Evolutionary conservation across 306 rosid genomes (phyloP).

Genomic region (Prunus fruticosa): DNA sequence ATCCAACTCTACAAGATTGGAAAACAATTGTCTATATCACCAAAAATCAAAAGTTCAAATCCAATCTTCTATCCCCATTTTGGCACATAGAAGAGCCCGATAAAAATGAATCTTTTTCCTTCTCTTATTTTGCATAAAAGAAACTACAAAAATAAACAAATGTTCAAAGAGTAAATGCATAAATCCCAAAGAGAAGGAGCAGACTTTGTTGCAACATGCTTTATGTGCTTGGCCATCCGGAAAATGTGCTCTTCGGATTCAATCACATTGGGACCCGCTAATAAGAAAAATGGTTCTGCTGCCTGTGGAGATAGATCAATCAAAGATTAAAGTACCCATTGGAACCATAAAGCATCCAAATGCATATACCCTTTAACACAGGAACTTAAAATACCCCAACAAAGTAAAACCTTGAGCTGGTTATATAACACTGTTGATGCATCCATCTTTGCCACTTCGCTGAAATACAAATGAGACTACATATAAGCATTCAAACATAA

Average conservation of each 20-base stretch:
- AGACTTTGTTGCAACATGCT: conserved; percentile 67
- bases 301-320: conserved; percentile 41
- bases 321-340: background rate
- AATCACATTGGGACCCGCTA: conserved; percentile 97
- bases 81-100: no score
- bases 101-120: no score
- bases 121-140: background rate
- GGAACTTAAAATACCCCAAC: background rate
- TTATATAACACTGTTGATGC: conserved; percentile 33
- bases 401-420: conserved; percentile 39
- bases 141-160: background rate
- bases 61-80: background rate
- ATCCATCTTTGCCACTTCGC: conserved; percentile 35
- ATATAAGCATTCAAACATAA: background rate
- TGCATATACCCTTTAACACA: background rate
- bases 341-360: conserved; percentile 8
- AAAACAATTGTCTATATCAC: conserved; percentile 8
- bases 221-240: conserved; percentile 74
- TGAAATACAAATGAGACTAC: background rate
- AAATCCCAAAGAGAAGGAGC: conserved; percentile 16
- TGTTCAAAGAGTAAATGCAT: background rate
- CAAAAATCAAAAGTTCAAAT: background rate
- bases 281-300: conserved; percentile 79
- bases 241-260: conserved; percentile 87
- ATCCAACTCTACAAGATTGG: conserved; percentile 63